phyloP scores from a whole-genome alignment of 768 basidiomycete genomes.

The Termitomyces sp. region DNA sequence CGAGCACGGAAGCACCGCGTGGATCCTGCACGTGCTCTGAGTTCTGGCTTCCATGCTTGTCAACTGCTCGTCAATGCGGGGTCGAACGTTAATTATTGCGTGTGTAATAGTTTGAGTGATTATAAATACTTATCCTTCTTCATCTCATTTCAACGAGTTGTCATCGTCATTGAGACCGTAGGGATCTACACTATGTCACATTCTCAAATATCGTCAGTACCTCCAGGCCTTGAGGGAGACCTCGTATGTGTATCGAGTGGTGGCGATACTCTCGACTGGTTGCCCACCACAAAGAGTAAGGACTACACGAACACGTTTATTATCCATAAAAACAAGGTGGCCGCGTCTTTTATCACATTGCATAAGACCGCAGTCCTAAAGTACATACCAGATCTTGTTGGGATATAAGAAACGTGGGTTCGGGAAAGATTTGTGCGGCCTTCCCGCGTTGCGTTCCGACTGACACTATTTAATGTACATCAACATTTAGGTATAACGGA shows the following conservation, averaged over 20 bases:
- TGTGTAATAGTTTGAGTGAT: no score
- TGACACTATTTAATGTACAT: not conserved
- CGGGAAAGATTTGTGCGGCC: conserved; percentile 52
- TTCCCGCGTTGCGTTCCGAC: not conserved
- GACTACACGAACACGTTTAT: conserved; percentile 73
- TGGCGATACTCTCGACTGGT: conserved; percentile 44
- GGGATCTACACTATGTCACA: not conserved
- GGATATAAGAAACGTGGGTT: conserved; percentile 80
- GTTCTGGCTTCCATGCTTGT: no score
- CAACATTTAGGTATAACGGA: conserved; percentile 64
- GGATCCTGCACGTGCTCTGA: no score
- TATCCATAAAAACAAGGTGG: conserved; percentile 43
- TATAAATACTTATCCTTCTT: not conserved
- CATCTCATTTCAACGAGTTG: not conserved
- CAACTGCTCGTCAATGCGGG: no score
- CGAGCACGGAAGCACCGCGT: no score
- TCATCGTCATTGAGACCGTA: not conserved
- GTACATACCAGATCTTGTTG: conserved; percentile 47
- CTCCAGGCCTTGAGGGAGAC: conserved; percentile 38
- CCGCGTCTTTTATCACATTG: not conserved
- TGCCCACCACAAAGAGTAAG: conserved; percentile 31
- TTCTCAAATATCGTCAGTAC: conserved; percentile 9
- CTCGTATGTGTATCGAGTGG: conserved; percentile 24
- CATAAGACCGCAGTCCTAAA: not conserved
- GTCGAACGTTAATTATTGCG: no score